Evolutionary conservation across 306 rosid species (phyloP).

Genomic region (Quercus robur): DNA sequence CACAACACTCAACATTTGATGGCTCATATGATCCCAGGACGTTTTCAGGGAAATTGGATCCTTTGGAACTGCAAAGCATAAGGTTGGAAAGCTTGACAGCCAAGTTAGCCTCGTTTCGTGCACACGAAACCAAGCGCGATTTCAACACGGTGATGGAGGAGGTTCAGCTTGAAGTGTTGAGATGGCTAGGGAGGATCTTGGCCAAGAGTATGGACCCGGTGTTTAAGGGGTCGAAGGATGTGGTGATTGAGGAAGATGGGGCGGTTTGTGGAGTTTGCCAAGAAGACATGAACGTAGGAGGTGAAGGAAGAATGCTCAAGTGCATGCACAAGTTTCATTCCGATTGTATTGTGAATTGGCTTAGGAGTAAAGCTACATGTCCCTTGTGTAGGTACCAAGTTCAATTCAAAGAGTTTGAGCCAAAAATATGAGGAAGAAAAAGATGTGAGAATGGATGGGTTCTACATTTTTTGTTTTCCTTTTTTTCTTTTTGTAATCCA

Average conservation of each 20-base stretch:
- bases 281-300: not conserved
- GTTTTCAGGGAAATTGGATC: not conserved
- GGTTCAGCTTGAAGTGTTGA: not conserved
- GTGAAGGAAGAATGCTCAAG: not conserved
- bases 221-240: not conserved
- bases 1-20: not conserved
- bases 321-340: constrained; percentile 4
- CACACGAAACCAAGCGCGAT: not conserved
- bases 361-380: not conserved
- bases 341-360: not conserved
- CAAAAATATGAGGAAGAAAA: not conserved
- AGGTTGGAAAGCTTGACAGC: not conserved
- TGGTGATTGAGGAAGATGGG: not conserved
- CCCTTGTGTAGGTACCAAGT: constrained; percentile 4
- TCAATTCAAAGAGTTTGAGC: not conserved
- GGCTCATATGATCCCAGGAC: not conserved
- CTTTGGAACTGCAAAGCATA: not conserved
- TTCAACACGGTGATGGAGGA: not conserved
- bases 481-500: not conserved
- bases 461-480: not conserved
- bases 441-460: not conserved
- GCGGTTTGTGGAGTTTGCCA: not conserved
- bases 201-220: not conserved
- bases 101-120: not conserved
- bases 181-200: not conserved